Percentiles rank a stretch among this genome's conserved stretches.
phyloP scores from a whole-genome alignment of 371 early-diverging fungal species.

The Ordospora pajunii region DNA sequence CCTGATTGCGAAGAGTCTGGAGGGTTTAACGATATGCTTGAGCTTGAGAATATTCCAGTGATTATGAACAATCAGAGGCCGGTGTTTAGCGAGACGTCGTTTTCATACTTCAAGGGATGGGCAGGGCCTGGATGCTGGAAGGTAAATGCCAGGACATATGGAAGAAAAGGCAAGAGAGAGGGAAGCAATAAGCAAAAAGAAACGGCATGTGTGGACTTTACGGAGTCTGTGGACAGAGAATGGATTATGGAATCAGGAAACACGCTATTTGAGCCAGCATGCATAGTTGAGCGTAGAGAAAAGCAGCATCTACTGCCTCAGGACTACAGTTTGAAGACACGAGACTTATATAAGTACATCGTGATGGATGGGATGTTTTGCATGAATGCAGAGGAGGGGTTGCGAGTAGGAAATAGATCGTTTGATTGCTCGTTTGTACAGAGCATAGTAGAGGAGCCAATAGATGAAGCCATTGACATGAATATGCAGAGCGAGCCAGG shows the following conservation, averaged over 20 bases:
- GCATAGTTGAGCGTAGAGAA: slow-evolving; percentile 53
- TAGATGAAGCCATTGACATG: slow-evolving; percentile 23
- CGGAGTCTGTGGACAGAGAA: slow-evolving; percentile 1
- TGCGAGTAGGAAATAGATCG: background rate
- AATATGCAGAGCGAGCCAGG: background rate
- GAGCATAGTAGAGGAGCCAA: background rate
- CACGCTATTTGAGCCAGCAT: slow-evolving; percentile 32
- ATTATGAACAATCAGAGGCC: background rate
- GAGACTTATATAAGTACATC: slow-evolving; percentile 53
- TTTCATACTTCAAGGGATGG: slow-evolving; percentile 60
- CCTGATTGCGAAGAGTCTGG: background rate
- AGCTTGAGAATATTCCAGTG: background rate
- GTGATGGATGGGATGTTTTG: slow-evolving; percentile 37
- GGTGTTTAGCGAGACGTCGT: slow-evolving; percentile 32
- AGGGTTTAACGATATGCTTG: background rate
- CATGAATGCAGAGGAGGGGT: background rate
- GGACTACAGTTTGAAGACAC: slow-evolving; percentile 41
- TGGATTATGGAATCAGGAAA: slow-evolving; percentile 39
- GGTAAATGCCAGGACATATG: background rate
- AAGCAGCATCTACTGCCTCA: slow-evolving; percentile 50
- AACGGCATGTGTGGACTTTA: slow-evolving; percentile 49
- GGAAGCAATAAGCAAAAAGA: slow-evolving; percentile 37
- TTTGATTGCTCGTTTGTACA: background rate
- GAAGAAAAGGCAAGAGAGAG: slow-evolving; percentile 11
- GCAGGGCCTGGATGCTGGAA: slow-evolving; percentile 60